Conservation (phyloP, 78 protist species). For the Cyanophora paradoxa region DNA sequence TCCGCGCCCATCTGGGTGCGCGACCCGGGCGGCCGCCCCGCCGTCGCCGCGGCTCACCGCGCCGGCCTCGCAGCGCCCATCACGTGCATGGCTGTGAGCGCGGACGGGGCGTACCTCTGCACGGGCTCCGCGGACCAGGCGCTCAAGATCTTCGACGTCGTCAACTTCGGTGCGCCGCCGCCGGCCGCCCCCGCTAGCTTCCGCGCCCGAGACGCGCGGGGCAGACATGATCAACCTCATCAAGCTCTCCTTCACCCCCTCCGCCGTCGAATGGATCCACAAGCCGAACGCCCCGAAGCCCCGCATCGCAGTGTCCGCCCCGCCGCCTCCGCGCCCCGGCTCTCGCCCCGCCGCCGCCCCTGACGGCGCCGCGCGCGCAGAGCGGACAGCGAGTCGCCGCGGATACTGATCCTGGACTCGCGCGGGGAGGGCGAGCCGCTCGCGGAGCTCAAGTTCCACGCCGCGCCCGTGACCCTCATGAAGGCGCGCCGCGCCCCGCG, state of each 20-base stretch:
- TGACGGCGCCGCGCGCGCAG: too few species aligned
- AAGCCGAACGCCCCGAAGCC: too few species aligned
- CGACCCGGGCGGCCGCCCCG: too few species aligned
- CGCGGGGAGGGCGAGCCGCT: not conserved
- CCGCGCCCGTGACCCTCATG: constrained; percentile 22
- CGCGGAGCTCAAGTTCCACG: not conserved
- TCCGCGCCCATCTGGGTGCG: constrained; percentile 70
- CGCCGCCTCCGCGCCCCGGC: too few species aligned
- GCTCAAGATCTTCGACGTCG: constrained; percentile 74
- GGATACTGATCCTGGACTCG: too few species aligned
- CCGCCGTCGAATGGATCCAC: not conserved
- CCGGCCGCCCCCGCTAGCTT: not conserved
- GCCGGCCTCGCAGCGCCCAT: too few species aligned
- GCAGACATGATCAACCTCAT: constrained; percentile 75
- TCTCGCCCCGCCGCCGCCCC: too few species aligned
- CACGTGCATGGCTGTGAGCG: constrained; percentile 23
- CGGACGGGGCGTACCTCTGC: constrained; percentile 60
- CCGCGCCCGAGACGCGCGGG: not conserved
- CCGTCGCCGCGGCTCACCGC: too few species aligned
- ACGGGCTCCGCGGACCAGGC: constrained; percentile 48
- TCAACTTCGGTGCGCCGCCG: constrained; percentile 62
- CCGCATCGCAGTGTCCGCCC: too few species aligned
- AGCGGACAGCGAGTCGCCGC: too few species aligned
- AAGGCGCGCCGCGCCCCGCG: not conserved
- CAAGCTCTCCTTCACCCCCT: constrained; percentile 51